A percentile compares a stretch with the other conserved stretches of the same genome.
Conservation (phyloP, 1,284 basidiomycete genomes). For the Macrocybe sp. region DNA sequence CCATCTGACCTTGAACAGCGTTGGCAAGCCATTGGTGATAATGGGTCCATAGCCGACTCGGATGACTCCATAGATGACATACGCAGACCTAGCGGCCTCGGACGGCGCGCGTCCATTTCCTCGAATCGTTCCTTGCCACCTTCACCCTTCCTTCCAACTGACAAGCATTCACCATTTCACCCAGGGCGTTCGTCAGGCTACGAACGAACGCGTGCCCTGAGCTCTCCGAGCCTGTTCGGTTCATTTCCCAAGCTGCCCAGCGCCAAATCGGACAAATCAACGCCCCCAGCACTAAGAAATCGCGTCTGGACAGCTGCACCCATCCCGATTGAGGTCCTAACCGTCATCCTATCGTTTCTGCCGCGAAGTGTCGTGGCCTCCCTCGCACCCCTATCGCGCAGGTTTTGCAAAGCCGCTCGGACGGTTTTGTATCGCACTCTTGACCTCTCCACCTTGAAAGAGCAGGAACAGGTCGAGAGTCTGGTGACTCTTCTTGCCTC, state of each 20-base stretch:
- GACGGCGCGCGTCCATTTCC: constrained; percentile 28
- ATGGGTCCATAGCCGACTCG: constrained; percentile 17
- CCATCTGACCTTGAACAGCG: background rate
- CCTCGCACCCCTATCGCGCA: constrained; percentile 15
- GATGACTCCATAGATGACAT: constrained; percentile 29
- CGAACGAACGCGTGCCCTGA: constrained; percentile 22
- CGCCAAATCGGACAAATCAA: constrained; percentile 4
- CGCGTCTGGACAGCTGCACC: constrained; percentile 4
- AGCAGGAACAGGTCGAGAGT: constrained; percentile 21
- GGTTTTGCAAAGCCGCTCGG: constrained; percentile 16
- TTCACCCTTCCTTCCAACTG: constrained; percentile 22
- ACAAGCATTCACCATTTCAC: constrained; percentile 15
- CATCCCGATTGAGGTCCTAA: constrained; percentile 19
- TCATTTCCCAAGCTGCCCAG: constrained; percentile 1
- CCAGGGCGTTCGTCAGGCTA: constrained; percentile 6
- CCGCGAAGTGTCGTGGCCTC: constrained; percentile 13
- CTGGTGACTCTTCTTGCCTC: constrained; percentile 30
- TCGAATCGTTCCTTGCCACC: constrained; percentile 31
- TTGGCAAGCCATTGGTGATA: constrained; percentile 9
- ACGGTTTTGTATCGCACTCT: constrained; percentile 19
- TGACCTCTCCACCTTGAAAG: constrained; percentile 25
- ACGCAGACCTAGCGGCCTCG: constrained; percentile 36
- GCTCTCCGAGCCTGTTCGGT: constrained; percentile 14
- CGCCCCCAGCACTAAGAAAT: constrained; percentile 1
- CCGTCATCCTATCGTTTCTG: constrained; percentile 17